Evolutionary conservation across 2,329 filamentous ascomycete species (phyloP).

Genomic region (Xylaria hypoxylon): DNA sequence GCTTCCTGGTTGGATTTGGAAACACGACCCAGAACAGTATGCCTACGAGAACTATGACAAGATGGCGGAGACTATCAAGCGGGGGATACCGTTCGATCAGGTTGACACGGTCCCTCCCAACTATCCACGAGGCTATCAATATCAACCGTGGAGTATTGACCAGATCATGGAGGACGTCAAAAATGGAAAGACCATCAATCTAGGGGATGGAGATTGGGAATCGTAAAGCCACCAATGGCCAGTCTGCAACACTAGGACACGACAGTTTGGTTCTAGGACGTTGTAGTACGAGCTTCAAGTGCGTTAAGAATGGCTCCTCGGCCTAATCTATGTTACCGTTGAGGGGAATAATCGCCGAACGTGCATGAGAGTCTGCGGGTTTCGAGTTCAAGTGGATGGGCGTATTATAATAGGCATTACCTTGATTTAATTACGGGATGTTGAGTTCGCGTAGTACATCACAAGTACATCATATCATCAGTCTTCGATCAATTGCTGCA

Average conservation of each 20-base stretch:
- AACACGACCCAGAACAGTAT: conserved; percentile 54
- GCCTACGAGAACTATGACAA: conserved; percentile 52
- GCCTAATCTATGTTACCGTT: background rate
- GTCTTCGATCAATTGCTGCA: background rate
- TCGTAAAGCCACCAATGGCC: background rate
- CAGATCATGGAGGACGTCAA: conserved; percentile 55
- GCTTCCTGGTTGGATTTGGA: conserved; percentile 54
- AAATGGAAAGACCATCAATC: conserved; percentile 50
- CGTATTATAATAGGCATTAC: background rate
- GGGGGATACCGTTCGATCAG: conserved; percentile 48
- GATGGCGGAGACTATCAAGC: conserved; percentile 50
- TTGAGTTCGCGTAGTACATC: background rate
- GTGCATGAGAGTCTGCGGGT: background rate
- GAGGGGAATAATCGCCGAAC: background rate
- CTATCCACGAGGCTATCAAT: conserved; percentile 52
- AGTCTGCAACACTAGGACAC: background rate
- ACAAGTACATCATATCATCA: background rate
- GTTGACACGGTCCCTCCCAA: conserved; percentile 51
- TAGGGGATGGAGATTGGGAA: conserved; percentile 51
- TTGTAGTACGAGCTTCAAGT: background rate
- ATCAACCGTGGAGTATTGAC: conserved; percentile 57
- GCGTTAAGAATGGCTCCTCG: background rate
- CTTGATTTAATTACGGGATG: background rate
- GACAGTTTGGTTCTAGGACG: background rate
- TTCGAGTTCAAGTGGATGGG: background rate